phyloP scores from a whole-genome alignment of 306 rosid species.

The Dicorynia guianensis region DNA sequence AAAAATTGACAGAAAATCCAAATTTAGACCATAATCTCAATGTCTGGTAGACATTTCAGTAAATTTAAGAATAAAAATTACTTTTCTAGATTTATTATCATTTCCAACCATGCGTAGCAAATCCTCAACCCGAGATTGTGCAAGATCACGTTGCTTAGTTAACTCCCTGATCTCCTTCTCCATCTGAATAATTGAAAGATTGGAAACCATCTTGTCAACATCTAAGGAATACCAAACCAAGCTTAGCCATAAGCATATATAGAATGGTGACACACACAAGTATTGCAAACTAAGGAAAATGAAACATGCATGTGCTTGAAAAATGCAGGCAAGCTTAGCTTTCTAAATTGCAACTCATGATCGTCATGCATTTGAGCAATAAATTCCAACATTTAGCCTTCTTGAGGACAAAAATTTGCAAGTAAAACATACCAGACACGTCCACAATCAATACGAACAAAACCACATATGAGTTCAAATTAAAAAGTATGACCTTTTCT shows the following conservation, averaged over 20 bases:
- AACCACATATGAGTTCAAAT: conserved; percentile 16
- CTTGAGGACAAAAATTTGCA: neutral
- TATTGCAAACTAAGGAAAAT: neutral
- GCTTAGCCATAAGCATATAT: no score
- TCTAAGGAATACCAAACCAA: neutral
- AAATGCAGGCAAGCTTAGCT: neutral
- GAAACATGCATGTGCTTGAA: neutral
- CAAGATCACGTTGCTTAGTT: conserved; percentile 88
- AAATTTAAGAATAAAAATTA: conserved; percentile 35
- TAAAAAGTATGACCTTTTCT: conserved; percentile 65
- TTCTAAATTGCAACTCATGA: neutral
- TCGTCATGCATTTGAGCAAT: neutral
- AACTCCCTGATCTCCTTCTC: conserved; percentile 86
- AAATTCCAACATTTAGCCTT: neutral
- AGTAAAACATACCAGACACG: neutral
- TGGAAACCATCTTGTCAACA: conserved; percentile 16
- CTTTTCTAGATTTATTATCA: conserved; percentile 72
- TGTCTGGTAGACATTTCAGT: conserved; percentile 27
- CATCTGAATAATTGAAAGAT: conserved; percentile 66
- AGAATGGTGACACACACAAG: no score
- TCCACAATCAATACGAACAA: conserved; percentile 18
- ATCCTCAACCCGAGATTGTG: conserved; percentile 90
- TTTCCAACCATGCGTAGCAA: conserved; percentile 70
- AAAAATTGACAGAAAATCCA: conserved; percentile 29
- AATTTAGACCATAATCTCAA: conserved; percentile 17